Conservation (phyloP, 176 grass and related monocot genomes). For the Puya raimondii region DNA sequence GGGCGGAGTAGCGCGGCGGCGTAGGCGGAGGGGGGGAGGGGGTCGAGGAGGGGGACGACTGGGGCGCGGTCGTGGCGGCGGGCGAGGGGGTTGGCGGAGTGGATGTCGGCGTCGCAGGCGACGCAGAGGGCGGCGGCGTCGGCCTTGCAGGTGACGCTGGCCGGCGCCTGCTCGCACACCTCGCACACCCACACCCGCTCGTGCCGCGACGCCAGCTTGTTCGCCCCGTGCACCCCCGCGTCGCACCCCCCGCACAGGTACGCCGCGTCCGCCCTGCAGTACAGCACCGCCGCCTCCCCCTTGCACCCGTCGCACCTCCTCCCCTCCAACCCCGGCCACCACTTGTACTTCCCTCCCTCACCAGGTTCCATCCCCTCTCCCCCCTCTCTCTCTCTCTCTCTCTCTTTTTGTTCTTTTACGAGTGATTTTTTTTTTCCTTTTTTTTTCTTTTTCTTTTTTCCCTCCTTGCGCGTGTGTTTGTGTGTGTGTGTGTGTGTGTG, state of each 20-base stretch:
- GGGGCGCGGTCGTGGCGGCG: constrained; percentile 69
- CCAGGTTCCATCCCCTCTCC: neutral
- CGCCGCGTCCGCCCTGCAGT: constrained; percentile 41
- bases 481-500: neutral
- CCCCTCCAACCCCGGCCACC: neutral
- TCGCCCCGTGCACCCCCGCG: constrained; percentile 35
- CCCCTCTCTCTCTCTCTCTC: neutral
- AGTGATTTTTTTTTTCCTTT: no score
- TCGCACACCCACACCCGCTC: constrained; percentile 54
- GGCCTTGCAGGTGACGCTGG: constrained; percentile 80
- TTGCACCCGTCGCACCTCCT: constrained; percentile 41
- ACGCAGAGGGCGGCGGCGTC: constrained; percentile 50
- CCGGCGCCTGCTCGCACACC: constrained; percentile 77
- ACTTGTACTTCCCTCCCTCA: neutral
- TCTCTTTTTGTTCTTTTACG: neutral
- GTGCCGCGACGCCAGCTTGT: constrained; percentile 36
- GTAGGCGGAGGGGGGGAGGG: constrained; percentile 55
- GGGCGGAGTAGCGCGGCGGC: constrained; percentile 39
- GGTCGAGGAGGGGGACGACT: constrained; percentile 40
- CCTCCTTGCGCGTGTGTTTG: neutral
- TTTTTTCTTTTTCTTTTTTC: neutral
- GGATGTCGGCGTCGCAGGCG: constrained; percentile 26
- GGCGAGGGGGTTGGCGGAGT: constrained; percentile 73
- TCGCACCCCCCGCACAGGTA: constrained; percentile 54
- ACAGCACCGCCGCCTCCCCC: constrained; percentile 16